A percentile compares a stretch with the other conserved stretches of the same genome.
These are phyloP conservation scores for Botrytis cinerea DNA, from an alignment of 2,329 filamentous ascomycete species.

Conservation along the genomic window DNA sequence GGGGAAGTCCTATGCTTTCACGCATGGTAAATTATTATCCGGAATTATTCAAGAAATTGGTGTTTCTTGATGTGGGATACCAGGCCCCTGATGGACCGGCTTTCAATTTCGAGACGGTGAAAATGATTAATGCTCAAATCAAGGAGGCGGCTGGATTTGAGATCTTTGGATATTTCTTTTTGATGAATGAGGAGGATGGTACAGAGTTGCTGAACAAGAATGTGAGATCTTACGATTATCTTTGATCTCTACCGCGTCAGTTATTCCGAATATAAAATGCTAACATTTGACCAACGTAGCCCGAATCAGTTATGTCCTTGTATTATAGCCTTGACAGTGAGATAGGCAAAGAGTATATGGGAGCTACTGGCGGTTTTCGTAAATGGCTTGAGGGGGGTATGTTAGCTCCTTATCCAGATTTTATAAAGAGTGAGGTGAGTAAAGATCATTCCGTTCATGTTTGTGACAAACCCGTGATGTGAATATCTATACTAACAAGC, in stretches of 20 bases:
- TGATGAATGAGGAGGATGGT: constrained; percentile 26
- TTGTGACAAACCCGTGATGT: too few species aligned
- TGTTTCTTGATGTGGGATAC: constrained; percentile 30
- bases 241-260: neutral
- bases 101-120: constrained; percentile 20
- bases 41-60: constrained; percentile 27
- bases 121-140: constrained; percentile 26
- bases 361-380: constrained; percentile 23
- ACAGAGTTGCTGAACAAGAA: constrained; percentile 29
- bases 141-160: constrained; percentile 29
- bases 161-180: constrained; percentile 31
- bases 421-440: constrained; percentile 26
- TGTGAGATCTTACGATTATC: constrained; percentile 17
- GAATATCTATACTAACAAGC: neutral
- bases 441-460: neutral
- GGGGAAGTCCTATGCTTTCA: constrained; percentile 31
- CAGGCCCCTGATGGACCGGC: constrained; percentile 22
- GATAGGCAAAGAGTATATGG: constrained; percentile 26
- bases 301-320: constrained; percentile 28
- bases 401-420: constrained; percentile 25
- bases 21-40: constrained; percentile 27
- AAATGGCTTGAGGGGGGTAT: constrained; percentile 14
- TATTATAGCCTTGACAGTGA: constrained; percentile 19
- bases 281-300: constrained; percentile 24
- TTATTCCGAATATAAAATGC: neutral